Evolutionary conservation across 2,329 filamentous ascomycete species (phyloP), one percentile per base, ranked within the genome.

Genomic region (Trichoderma gracile): DNA sequence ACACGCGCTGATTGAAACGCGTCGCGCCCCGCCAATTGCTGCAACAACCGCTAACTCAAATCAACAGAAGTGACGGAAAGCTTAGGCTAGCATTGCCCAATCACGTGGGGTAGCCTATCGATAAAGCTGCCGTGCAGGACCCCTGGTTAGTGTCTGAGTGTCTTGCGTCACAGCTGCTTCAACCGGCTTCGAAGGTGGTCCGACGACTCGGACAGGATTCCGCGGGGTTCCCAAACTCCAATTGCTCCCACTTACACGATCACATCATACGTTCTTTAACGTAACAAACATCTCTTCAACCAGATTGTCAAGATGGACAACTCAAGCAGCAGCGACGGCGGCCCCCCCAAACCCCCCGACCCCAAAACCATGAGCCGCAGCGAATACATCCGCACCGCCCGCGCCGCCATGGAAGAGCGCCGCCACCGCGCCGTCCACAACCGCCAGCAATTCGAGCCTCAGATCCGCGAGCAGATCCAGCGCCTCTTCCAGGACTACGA

Each of bases 391-490:
- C 70, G 68, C 55, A 71, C 67, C 19, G 68, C 71, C 61, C 69
- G 70, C 33, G 70, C 68, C 47, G 73, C 72, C 65, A 73, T 76
- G 64, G 70, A 76, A n/a, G 70, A 76, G 68, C 73, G 73, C 69
- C 74, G 71, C 53, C 70, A 73, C 33, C 67, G 68, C 23, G 71
- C 71, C 57, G 66, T 73, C 54, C 65, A 71, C 43, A 68, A 73
- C 63, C 72, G 70, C 53, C 68, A 73, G 49, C 69, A 73, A 47
- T 75, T 73, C 66, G 68, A 73, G 30, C 71, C 73, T 7, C 69
- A 67, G 15, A 70, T 76, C 50, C 70, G 71, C 63, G 69, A 74
- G 17, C 76, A 77, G 58, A 68, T 77, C 25, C 67, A 70, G 45
- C 71, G 74, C 33, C 67, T 72, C 30, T 76, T 76, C 64, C 65